Conservation (phyloP, 176 grass and related monocot species). For the Zoysia japonica region DNA sequence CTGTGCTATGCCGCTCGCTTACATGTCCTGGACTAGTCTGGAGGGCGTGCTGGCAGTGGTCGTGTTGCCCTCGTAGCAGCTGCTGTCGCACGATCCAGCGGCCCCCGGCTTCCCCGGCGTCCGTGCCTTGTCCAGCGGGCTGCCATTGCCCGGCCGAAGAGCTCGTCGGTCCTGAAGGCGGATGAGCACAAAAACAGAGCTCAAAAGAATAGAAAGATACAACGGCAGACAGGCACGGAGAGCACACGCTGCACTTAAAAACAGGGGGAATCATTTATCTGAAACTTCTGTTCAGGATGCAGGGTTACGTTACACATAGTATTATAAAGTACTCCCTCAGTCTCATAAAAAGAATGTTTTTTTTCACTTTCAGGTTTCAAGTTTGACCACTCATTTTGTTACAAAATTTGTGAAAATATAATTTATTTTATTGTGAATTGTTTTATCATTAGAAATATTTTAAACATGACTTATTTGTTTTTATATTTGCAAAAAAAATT, state of each 20-base stretch:
- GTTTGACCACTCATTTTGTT: too few relatives aligned
- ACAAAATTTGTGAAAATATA: too few relatives aligned
- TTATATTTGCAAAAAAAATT: too few relatives aligned
- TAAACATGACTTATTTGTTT: too few relatives aligned
- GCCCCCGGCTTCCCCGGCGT: slow-evolving; percentile 34
- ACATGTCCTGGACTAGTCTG: slow-evolving; percentile 44
- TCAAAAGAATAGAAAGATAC: neutral
- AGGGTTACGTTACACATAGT: too few relatives aligned
- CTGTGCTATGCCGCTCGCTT: neutral
- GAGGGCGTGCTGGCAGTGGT: slow-evolving; percentile 48
- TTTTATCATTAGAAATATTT: too few relatives aligned
- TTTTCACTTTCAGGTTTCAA: too few relatives aligned
- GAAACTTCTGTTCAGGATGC: slow-evolving; percentile 15
- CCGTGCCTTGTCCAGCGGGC: slow-evolving; percentile 53
- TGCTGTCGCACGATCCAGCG: slow-evolving; percentile 40
- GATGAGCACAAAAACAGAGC: neutral
- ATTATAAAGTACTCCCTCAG: too few relatives aligned
- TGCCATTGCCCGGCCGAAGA: slow-evolving; percentile 46
- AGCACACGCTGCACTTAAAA: neutral
- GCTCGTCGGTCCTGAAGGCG: slow-evolving; percentile 61
- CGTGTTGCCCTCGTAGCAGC: slow-evolving; percentile 63
- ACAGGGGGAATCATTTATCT: neutral
- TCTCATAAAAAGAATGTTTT: too few relatives aligned
- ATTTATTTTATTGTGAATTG: too few relatives aligned
- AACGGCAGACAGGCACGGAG: neutral